Base-by-base conservation (phyloP, 345 rosid species). In the Kernera saxatilis region DNA sequence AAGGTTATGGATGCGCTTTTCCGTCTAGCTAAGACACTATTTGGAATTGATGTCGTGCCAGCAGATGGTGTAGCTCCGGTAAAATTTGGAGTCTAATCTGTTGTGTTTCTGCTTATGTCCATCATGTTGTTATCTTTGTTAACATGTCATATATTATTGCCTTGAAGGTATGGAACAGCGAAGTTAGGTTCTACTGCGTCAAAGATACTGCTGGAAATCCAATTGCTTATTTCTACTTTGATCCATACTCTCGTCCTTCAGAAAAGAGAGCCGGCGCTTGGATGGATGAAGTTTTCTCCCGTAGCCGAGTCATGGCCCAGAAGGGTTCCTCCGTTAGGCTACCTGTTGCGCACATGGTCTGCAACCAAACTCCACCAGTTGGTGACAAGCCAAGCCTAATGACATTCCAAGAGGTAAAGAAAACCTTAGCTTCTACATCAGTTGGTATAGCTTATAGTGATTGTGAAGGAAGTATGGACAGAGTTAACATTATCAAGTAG, bases 41-140 rank as follows among this genome's bases (percentile, higher is more conserved):
- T 93, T 64, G 97, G 86, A 69, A 77, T 93, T 65, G 83, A 85
- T 51, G 79, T 93, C 60, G 92, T 79, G 67, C 76, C 96, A 27
- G 96, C 96, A n/a, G 96, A 90, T 81, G 98, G 97, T 66, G 75
- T 88, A 35, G 96, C 96, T 77, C 91, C 98, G 57, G 98, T 90
- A 87, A 80, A 23, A 35, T 59, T 56, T 62, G 45, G 63, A 70
- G 37, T 53, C 69, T 62, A 53, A 6, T 51, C 56, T 52, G 37
- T 43, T 43, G 30, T 50, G 48, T 33, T 49, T 59, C 51, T 58
- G 29, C 43, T 23, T 53, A 27, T 69, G 10, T 21, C 6, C 27
- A 26, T 25, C 51, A 57, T 55, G 45, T 22, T 35, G 46, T 15
- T 59, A 65, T 62, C 56, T 48, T 27, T 43, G 56, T 41, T 80